Conservation (phyloP, 148 eudicot genomes). For the Fagopyrum tataricum region DNA sequence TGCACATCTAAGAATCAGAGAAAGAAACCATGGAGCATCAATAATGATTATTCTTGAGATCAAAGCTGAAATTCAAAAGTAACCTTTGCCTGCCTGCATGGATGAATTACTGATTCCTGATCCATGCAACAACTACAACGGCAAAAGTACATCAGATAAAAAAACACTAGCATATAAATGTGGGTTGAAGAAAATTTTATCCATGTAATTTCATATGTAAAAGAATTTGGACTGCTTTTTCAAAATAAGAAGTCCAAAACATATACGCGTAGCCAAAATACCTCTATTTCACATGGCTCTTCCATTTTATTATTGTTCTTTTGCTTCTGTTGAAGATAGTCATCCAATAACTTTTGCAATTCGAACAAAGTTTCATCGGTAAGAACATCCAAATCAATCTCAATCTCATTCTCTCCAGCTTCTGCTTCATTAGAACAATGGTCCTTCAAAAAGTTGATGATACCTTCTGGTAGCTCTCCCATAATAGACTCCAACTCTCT, state of each 20-base stretch:
- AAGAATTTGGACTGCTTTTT: neutral
- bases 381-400: conserved; percentile 55
- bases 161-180: neutral
- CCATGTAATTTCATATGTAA: neutral
- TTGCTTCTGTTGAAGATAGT: conserved; percentile 33
- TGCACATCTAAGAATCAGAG: neutral
- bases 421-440: conserved; percentile 33
- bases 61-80: neutral
- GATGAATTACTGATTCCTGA: conserved; percentile 63
- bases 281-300: conserved; percentile 72
- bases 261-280: conserved; percentile 15
- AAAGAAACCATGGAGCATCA: neutral
- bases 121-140: conserved; percentile 40
- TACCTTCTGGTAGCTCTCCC: conserved; percentile 41
- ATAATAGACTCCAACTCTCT: conserved; percentile 38
- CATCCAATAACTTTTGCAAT: conserved; percentile 50
- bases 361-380: conserved; percentile 38
- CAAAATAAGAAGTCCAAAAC: neutral
- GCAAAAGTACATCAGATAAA: conserved; percentile 1
- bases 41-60: neutral
- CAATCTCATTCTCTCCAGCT: conserved; percentile 56
- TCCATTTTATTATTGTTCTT: conserved; percentile 29
- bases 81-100: conserved; percentile 52
- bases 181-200: neutral
- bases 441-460: conserved; percentile 43